Percentiles rank a stretch among this genome's conserved stretches.
Evolutionary conservation across 2,329 filamentous ascomycete genomes (phyloP).

Genomic region (Pseudogymnoascus sp.): DNA sequence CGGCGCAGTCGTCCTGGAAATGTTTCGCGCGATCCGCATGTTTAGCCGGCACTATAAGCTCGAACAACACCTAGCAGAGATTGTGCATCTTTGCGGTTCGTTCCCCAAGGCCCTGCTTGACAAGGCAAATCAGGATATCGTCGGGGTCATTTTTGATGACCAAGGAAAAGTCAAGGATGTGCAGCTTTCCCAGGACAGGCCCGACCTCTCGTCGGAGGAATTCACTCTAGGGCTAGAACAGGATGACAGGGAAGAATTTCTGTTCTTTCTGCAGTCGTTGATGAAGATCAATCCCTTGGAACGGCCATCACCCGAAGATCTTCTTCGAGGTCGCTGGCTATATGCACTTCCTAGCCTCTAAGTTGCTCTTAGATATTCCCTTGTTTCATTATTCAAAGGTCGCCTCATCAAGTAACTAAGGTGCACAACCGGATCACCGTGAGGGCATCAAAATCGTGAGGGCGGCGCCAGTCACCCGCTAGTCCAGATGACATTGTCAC

Average conservation of each 20-base stretch:
- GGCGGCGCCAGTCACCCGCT: too few relatives aligned
- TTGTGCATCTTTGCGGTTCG: constrained; percentile 16
- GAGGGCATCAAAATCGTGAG: too few relatives aligned
- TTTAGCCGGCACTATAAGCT: constrained; percentile 18
- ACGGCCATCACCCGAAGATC: constrained; percentile 1
- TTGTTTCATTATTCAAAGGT: too few relatives aligned
- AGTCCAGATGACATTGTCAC: too few relatives aligned
- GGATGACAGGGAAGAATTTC: constrained; percentile 10
- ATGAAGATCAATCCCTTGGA: constrained; percentile 13
- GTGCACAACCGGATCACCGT: too few relatives aligned
- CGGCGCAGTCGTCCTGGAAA: constrained; percentile 19
- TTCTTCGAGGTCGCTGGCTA: too few relatives aligned
- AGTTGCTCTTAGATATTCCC: too few relatives aligned
- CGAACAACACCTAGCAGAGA: constrained; percentile 17
- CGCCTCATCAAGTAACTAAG: too few relatives aligned
- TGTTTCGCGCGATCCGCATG: constrained; percentile 15
- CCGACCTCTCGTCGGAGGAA: neutral
- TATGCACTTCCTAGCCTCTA: too few relatives aligned
- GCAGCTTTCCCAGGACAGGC: neutral
- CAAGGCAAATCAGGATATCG: constrained; percentile 14
- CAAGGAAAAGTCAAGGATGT: constrained; percentile 11
- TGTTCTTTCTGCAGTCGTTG: constrained; percentile 9
- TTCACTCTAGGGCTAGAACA: neutral
- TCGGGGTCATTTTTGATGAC: constrained; percentile 6
- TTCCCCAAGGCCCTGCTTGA: constrained; percentile 19